Conservation (phyloP, 225 moss, liverwort and hornwort genomes). For the Polytrichum formosum region DNA sequence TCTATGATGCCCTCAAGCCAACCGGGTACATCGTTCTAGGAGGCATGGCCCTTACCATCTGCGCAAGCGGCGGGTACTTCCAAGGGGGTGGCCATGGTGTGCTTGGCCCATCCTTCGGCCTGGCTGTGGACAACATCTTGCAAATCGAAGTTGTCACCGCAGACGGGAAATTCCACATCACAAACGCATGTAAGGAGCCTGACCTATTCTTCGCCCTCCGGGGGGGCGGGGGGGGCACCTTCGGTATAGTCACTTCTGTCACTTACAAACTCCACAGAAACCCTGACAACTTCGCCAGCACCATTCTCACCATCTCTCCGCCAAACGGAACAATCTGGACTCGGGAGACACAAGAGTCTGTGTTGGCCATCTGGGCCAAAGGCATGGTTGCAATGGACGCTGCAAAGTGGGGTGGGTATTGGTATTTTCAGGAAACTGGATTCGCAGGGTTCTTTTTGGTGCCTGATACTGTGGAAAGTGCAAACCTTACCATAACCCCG, state of each 20-base stretch:
- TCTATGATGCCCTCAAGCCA: not conserved
- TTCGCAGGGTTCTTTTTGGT: not conserved
- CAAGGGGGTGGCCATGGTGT: constrained; percentile 29
- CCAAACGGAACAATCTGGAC: constrained; percentile 2
- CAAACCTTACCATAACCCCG: not conserved
- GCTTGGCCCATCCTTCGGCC: constrained; percentile 14
- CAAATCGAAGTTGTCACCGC: constrained; percentile 11
- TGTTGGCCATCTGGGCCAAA: not conserved
- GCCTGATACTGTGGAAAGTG: not conserved
- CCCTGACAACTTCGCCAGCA: not conserved
- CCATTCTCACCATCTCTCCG: not conserved
- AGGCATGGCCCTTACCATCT: constrained; percentile 5
- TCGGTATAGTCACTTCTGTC: constrained; percentile 6
- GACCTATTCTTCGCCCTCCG: constrained; percentile 11
- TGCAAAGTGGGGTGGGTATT: constrained; percentile 4
- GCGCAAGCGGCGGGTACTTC: constrained; percentile 17
- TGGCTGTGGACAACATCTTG: constrained; percentile 9
- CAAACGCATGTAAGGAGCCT: constrained; percentile 2
- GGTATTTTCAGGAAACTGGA: not conserved
- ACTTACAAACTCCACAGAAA: constrained; percentile 2
- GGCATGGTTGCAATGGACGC: not conserved
- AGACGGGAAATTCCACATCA: not conserved
- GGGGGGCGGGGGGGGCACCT: constrained; percentile 9
- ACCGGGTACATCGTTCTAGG: constrained; percentile 13
- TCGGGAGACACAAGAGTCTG: constrained; percentile 1